Evolutionary conservation across 768 basidiomycete genomes (phyloP), one percentile per base, ranked within the genome.

Genomic region (Termitomyces sp.): DNA sequence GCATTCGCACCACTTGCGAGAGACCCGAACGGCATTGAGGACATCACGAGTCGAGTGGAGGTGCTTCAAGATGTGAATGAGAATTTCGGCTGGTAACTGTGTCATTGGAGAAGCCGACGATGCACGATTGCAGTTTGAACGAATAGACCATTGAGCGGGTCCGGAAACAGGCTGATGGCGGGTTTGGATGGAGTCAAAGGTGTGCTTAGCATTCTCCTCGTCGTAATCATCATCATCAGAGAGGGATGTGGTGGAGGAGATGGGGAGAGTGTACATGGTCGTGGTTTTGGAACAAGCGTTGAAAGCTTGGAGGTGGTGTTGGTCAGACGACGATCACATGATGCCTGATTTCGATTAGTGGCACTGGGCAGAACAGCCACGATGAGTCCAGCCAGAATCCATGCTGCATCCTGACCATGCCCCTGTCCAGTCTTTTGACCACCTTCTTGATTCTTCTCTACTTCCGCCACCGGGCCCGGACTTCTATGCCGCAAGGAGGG

Each of bases 1-100:
- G 72, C 94, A 97, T 69, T 95, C 89, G 79, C 94, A 98, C 95
- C 96, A 99, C 30, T 85, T 81, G 58, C 92, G 86, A 20, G 87
- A 94, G 30, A 98, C 95, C 58, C 88, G 85, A 60, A 95, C 80
- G 42, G 84, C 81, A 63, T 79, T 77, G 62, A 88, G 83, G 49
- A 98, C 81, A 71, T 96, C 91, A 59, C 81, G 79, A 33, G 87
- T 76, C 0, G 84, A 79, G 64, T 88, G 83, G 13, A 99, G 79
- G 65, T 94, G 85, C 63, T 88, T 91, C 65, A 99, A 82, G 67
- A 98, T 90, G 69, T 96, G 89, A 16, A 97, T 91, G 68, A 98
- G 86, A 42, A 98, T 82, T 72, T 98, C 96, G 58, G 91, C 89
- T 8, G 95, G 95, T 4, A 98, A 77, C 52, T 77, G 75, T 7